phyloP scores from a whole-genome alignment of 2,329 filamentous ascomycete species.

The Exophiala sp. region DNA sequence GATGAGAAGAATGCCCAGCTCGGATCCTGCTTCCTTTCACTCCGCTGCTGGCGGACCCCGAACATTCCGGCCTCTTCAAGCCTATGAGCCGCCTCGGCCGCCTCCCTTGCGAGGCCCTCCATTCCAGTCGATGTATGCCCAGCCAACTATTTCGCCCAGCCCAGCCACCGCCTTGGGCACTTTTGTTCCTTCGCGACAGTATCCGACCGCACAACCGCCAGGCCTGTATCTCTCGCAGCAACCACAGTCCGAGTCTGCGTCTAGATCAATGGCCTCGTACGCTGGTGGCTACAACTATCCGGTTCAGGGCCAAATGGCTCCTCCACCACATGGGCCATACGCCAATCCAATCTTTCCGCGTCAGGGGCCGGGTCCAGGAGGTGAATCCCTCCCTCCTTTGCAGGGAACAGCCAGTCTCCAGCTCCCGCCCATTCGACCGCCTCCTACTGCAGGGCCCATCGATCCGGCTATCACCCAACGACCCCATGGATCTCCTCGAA shows the following conservation, averaged over 20 bases:
- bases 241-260: constrained; percentile 10
- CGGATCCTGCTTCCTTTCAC: constrained; percentile 14
- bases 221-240: constrained; percentile 7
- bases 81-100: constrained; percentile 8
- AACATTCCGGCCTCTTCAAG: constrained; percentile 16
- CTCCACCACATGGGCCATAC: constrained; percentile 5
- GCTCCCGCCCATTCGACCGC: constrained; percentile 27
- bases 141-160: constrained; percentile 23
- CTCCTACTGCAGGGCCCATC: constrained; percentile 17
- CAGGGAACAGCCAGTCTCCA: constrained; percentile 18
- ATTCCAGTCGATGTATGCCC: constrained; percentile 19
- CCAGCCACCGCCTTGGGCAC: constrained; percentile 19
- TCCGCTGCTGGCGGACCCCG: constrained; percentile 4
- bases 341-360: constrained; percentile 24
- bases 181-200: constrained; percentile 18
- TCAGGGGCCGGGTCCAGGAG: neutral
- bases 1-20: constrained; percentile 5
- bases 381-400: constrained; percentile 13
- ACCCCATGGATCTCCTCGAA: constrained; percentile 8
- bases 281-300: constrained; percentile 18
- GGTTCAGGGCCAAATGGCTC: constrained; percentile 11
- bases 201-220: constrained; percentile 2
- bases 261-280: constrained; percentile 8
- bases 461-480: constrained; percentile 27
- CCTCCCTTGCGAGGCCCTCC: constrained; percentile 9